Conservation (phyloP, 2,329 filamentous ascomycete genomes). For the Botrytis squamosa region DNA sequence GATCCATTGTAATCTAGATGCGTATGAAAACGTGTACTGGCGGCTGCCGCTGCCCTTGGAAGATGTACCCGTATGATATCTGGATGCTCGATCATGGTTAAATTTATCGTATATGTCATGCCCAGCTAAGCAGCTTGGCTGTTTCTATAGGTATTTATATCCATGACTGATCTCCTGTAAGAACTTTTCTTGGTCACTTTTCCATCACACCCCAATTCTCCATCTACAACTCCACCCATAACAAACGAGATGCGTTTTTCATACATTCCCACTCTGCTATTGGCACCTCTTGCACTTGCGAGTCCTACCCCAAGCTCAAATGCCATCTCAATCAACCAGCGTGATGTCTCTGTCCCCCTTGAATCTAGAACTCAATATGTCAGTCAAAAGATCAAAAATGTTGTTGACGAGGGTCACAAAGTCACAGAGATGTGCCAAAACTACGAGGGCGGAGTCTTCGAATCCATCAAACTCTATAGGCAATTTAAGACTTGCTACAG, state of each 20-base stretch:
- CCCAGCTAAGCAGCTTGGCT: not conserved
- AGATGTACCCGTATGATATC: not conserved
- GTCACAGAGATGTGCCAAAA: not conserved
- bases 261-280: not conserved
- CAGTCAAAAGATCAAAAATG: not conserved
- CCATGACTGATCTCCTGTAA: not conserved
- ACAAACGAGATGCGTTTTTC: slow-evolving; percentile 3
- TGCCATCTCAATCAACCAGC: not conserved
- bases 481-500: not conserved
- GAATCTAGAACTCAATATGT: not conserved
- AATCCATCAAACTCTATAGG: not conserved
- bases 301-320: not conserved
- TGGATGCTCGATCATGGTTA: not conserved
- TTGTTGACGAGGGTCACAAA: not conserved
- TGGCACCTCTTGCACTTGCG: slow-evolving; percentile 10
- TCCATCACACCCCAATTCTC: not conserved
- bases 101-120: not conserved
- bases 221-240: not conserved
- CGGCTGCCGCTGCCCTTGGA: not conserved
- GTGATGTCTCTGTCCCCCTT: not conserved
- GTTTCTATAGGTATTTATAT: not conserved
- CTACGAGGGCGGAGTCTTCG: not conserved
- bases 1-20: not conserved
- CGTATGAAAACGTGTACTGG: not conserved
- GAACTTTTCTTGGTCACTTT: not conserved